phyloP scores from a whole-genome alignment of 2,329 filamentous ascomycete species.

The Drechslerella coelobrocha region DNA sequence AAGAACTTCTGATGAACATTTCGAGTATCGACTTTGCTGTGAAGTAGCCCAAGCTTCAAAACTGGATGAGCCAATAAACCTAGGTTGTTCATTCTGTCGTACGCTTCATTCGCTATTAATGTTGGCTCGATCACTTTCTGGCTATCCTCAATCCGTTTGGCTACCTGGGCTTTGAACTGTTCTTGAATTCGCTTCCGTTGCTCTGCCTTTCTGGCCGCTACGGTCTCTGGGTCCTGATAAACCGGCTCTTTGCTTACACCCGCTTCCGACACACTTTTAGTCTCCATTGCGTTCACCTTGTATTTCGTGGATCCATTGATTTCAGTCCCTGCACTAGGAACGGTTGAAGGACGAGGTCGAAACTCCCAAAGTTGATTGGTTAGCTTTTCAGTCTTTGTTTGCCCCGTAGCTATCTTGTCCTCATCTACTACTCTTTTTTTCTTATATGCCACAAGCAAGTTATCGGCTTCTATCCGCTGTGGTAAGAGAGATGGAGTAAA shows the following conservation, averaged over 20 bases:
- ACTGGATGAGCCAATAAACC: conserved; percentile 32
- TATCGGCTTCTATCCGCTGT: conserved; percentile 4
- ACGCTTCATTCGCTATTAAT: conserved; percentile 27
- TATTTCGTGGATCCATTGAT: background rate
- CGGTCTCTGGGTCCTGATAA: conserved; percentile 20
- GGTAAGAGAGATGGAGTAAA: conserved; percentile 27
- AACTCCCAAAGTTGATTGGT: conserved; percentile 18
- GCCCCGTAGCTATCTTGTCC: conserved; percentile 14
- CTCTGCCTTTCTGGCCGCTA: conserved; percentile 33
- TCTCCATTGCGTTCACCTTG: conserved; percentile 4
- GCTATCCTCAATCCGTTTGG: conserved; percentile 36
- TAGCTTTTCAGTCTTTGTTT: conserved; percentile 6
- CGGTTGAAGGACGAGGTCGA: conserved; percentile 16
- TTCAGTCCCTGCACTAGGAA: conserved; percentile 3
- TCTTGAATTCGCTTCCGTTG: conserved; percentile 36
- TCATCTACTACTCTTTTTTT: conserved; percentile 14
- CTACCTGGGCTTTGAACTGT: conserved; percentile 46
- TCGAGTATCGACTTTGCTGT: conserved; percentile 29
- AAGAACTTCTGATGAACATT: conserved; percentile 36
- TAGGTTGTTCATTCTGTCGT: conserved; percentile 23
- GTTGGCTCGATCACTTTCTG: conserved; percentile 32
- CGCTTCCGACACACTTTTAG: conserved; percentile 25
- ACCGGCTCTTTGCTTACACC: conserved; percentile 17
- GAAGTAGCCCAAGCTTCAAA: conserved; percentile 25
- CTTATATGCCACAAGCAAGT: background rate